phyloP scores from a whole-genome alignment of 441 rosid species.

The Eutrema salsugineum region DNA sequence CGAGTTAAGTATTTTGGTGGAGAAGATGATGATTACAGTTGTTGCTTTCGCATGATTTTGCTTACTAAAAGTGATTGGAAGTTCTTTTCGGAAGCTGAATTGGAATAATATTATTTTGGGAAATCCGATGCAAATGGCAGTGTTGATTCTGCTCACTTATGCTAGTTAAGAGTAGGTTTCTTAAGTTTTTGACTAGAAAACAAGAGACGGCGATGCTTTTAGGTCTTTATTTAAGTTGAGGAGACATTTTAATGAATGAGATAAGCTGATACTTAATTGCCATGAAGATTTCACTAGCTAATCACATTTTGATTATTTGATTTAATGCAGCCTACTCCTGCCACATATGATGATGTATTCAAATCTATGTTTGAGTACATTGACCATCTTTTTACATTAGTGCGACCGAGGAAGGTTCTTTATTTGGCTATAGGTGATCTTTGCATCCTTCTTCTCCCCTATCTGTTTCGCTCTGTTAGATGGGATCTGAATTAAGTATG shows the following conservation, averaged over 20 bases:
- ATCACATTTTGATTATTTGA: slow-evolving; percentile 4
- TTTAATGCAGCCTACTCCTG: slow-evolving; percentile 74
- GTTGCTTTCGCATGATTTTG: not conserved
- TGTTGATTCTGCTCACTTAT: not conserved
- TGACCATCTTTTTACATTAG: slow-evolving; percentile 82
- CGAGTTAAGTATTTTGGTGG: not conserved
- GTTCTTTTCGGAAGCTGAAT: not conserved
- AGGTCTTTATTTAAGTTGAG: not conserved
- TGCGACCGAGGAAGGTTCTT: slow-evolving; percentile 95
- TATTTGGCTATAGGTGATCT: slow-evolving; percentile 88
- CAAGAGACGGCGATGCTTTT: not conserved
- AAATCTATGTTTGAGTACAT: slow-evolving; percentile 81
- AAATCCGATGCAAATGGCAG: not conserved
- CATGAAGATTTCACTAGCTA: not conserved
- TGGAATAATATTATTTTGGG: not conserved
- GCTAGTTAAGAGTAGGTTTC: not conserved
- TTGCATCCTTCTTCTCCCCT: not conserved
- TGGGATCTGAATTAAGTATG: not conserved
- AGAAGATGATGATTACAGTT: not conserved
- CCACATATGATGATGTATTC: slow-evolving; percentile 86
- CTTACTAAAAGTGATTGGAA: not conserved
- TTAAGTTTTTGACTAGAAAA: not conserved
- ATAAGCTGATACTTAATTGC: not conserved
- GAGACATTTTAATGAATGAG: not conserved
- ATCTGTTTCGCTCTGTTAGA: not conserved